A percentile compares a stretch with the other conserved stretches of the same genome.
Evolutionary conservation across 345 rosid species (phyloP).

Genomic region (Citrus hindsii): DNA sequence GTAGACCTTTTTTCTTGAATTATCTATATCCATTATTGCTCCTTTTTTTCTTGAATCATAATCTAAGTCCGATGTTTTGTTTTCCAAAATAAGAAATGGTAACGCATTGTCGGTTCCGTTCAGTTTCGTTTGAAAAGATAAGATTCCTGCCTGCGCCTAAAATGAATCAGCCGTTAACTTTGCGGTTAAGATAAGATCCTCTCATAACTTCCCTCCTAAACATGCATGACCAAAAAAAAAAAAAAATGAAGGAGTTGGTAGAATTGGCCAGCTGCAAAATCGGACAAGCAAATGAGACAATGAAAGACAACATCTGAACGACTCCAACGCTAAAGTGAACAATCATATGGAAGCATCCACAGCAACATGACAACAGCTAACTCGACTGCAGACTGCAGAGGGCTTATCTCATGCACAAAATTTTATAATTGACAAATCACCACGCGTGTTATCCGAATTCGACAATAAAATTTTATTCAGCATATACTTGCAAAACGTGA

Average conservation of each 20-base stretch:
- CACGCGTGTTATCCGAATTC: too few species aligned
- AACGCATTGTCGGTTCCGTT: background rate
- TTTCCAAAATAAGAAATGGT: too few species aligned
- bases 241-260: background rate
- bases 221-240: background rate
- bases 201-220: background rate
- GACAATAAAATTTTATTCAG: too few species aligned
- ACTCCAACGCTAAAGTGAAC: slow-evolving; percentile 4
- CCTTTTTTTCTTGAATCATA: background rate
- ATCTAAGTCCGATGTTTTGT: background rate
- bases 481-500: too few species aligned
- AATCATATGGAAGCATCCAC: slow-evolving; percentile 27
- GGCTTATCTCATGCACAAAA: background rate
- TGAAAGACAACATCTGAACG: slow-evolving; percentile 10
- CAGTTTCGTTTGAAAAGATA: background rate
- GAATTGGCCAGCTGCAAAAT: background rate
- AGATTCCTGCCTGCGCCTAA: background rate
- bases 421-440: background rate
- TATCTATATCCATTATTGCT: too few species aligned
- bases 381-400: background rate
- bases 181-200: background rate
- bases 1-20: too few species aligned
- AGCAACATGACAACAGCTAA: slow-evolving; percentile 10
- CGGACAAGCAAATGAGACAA: background rate
- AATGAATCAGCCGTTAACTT: background rate